These are phyloP conservation scores for Euphorbia celastroides DNA, from an alignment of 441 rosid species.

Conservation along the genomic window DNA sequence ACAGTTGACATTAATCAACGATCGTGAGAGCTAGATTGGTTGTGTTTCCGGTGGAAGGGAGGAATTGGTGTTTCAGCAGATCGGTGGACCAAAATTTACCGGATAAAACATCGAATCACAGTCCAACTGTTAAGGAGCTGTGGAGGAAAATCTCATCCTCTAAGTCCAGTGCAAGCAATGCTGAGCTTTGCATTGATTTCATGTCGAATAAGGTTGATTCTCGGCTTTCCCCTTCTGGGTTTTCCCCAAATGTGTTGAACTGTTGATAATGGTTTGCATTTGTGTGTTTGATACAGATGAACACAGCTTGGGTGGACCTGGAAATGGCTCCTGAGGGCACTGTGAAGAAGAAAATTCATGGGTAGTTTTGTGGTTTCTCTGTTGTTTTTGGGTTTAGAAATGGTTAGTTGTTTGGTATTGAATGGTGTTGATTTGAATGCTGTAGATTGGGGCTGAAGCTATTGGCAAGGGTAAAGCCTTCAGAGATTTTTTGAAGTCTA, in stretches of 20 bases:
- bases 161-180: slow-evolving; percentile 41
- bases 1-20: too few species aligned
- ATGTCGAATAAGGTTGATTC: slow-evolving; percentile 49
- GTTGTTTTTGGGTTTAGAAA: neutral
- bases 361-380: slow-evolving; percentile 29
- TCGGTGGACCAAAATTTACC: slow-evolving; percentile 45
- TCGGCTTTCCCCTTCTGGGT: neutral
- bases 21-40: slow-evolving; percentile 70
- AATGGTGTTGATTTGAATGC: too few species aligned
- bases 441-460: slow-evolving; percentile 82
- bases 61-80: slow-evolving; percentile 87
- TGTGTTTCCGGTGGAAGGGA: slow-evolving; percentile 76
- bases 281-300: slow-evolving; percentile 46
- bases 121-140: slow-evolving; percentile 59
- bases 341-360: slow-evolving; percentile 81
- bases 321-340: slow-evolving; percentile 76
- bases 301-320: slow-evolving; percentile 71
- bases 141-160: slow-evolving; percentile 57
- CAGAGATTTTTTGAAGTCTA: slow-evolving; percentile 91
- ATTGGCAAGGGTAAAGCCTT: slow-evolving; percentile 79
- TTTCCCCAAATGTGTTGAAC: neutral
- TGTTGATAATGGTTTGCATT: neutral
- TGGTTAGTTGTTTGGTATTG: neutral
- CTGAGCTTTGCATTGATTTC: slow-evolving; percentile 69
- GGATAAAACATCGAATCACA: slow-evolving; percentile 31